phyloP scores from a whole-genome alignment of 2,329 filamentous ascomycete genomes.

The Talaromyces atroroseus region DNA sequence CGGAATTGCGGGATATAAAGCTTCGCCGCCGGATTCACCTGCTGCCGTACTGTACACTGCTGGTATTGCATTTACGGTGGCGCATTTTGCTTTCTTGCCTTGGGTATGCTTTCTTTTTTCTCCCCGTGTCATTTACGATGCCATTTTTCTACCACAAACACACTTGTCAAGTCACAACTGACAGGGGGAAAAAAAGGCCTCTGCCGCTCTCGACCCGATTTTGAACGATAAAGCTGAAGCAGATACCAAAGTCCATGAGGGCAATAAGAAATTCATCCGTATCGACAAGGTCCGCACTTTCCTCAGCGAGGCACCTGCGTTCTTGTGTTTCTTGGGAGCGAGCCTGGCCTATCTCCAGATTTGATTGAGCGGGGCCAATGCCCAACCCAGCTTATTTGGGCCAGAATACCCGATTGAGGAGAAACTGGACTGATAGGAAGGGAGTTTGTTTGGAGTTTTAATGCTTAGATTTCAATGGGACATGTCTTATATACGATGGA shows the following conservation, averaged over 20 bases:
- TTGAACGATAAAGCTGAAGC: conserved; percentile 1
- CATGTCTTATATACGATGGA: background rate
- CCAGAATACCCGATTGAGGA: background rate
- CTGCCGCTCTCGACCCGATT: background rate
- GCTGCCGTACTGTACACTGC: background rate
- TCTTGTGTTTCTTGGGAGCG: conserved; percentile 8
- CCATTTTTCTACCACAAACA: background rate
- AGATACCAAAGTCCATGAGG: conserved; percentile 2
- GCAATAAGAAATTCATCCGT: background rate
- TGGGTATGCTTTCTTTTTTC: background rate
- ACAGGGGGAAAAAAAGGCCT: background rate
- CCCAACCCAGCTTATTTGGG: background rate
- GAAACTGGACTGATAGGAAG: background rate
- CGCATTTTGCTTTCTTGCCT: conserved; percentile 7
- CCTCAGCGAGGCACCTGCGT: conserved; percentile 3
- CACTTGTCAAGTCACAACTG: background rate
- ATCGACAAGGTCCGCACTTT: conserved; percentile 1
- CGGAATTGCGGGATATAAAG: conserved; percentile 5
- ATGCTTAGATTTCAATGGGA: background rate
- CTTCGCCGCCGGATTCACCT: background rate
- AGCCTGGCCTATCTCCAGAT: conserved; percentile 2
- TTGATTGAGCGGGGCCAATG: background rate
- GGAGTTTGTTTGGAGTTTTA: background rate
- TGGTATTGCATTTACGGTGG: conserved; percentile 1
- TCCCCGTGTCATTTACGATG: background rate